Conservation (phyloP, 164 flowering plant species). For the Chloranthus sessilifolius region DNA sequence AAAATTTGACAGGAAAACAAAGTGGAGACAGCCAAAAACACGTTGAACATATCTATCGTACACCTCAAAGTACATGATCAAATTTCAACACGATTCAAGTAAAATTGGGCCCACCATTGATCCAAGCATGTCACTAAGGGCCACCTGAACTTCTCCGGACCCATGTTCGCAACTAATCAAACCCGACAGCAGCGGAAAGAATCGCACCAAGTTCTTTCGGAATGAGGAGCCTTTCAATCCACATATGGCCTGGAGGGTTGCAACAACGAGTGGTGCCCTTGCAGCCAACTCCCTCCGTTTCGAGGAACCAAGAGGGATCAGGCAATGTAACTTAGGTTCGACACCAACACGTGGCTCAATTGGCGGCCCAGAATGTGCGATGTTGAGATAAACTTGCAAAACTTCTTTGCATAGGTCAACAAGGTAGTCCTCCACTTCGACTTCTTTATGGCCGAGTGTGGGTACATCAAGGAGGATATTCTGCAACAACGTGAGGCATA, state of each 20-base stretch:
- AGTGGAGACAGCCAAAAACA: constrained; percentile 5
- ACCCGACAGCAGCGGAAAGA: constrained; percentile 76
- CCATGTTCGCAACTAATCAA: constrained; percentile 96
- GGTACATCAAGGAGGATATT: constrained; percentile 69
- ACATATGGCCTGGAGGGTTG: constrained; percentile 76
- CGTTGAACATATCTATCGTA: constrained; percentile 20
- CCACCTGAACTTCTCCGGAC: constrained; percentile 80
- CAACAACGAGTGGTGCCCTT: constrained; percentile 83
- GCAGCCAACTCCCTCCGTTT: constrained; percentile 82
- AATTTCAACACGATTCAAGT: constrained; percentile 70
- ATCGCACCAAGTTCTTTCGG: constrained; percentile 49
- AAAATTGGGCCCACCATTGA: constrained; percentile 75
- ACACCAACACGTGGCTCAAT: constrained; percentile 26
- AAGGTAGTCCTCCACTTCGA: constrained; percentile 54
- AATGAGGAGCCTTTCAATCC: constrained; percentile 53
- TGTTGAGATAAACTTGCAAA: constrained; percentile 61
- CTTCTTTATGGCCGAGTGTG: constrained; percentile 40
- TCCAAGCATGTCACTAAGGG: constrained; percentile 79
- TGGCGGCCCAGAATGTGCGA: constrained; percentile 33
- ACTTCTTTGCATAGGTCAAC: constrained; percentile 79
- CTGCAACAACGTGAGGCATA: constrained; percentile 80
- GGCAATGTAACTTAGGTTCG: constrained; percentile 34
- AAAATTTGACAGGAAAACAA: constrained; percentile 13
- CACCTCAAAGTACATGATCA: constrained; percentile 24
- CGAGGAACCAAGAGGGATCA: constrained; percentile 81